Evolutionary conservation across 2,329 filamentous ascomycete genomes (phyloP).

Genomic region (Aspergillus unguis): DNA sequence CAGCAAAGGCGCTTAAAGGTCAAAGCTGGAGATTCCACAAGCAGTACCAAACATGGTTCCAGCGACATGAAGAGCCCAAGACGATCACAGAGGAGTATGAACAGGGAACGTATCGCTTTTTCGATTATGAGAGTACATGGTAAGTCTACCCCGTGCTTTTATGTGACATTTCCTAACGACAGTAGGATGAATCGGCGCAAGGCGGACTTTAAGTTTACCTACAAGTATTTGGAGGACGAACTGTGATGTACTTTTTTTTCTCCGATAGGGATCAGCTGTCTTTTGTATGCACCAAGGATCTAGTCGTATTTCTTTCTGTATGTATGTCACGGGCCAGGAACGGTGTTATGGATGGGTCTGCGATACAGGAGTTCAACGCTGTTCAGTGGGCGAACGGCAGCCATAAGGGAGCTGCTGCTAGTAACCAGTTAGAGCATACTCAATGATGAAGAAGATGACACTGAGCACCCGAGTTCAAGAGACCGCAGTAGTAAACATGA

Average conservation of each 20-base stretch:
- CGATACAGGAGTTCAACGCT: constrained; percentile 27
- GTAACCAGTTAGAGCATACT: too few relatives aligned
- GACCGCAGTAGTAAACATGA: not conserved
- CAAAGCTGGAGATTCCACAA: constrained; percentile 99
- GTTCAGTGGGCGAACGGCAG: constrained; percentile 17
- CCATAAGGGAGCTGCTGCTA: constrained; percentile 1
- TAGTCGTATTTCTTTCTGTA: constrained; percentile 13
- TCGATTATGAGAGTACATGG: constrained; percentile 99
- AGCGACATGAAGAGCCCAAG: constrained; percentile 96
- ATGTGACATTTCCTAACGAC: constrained; percentile 21
- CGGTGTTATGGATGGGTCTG: constrained; percentile 30
- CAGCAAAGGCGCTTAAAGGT: constrained; percentile 93
- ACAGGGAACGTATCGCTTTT: constrained; percentile 98
- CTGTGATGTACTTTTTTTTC: constrained; percentile 48
- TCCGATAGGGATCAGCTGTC: not conserved
- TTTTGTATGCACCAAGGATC: not conserved
- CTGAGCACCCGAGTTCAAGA: too few relatives aligned
- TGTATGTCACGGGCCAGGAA: constrained; percentile 19
- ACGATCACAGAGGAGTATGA: constrained; percentile 98
- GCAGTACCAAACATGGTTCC: constrained; percentile 99
- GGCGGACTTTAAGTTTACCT: constrained; percentile 96
- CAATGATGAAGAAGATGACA: too few relatives aligned
- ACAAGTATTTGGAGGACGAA: constrained; percentile 96
- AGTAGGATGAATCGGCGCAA: constrained; percentile 96
- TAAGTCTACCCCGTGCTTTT: constrained; percentile 49